These are phyloP conservation scores for Penicillium samsonianum DNA, from an alignment of 495 filamentous ascomycete genomes.

Conservation along the genomic window DNA sequence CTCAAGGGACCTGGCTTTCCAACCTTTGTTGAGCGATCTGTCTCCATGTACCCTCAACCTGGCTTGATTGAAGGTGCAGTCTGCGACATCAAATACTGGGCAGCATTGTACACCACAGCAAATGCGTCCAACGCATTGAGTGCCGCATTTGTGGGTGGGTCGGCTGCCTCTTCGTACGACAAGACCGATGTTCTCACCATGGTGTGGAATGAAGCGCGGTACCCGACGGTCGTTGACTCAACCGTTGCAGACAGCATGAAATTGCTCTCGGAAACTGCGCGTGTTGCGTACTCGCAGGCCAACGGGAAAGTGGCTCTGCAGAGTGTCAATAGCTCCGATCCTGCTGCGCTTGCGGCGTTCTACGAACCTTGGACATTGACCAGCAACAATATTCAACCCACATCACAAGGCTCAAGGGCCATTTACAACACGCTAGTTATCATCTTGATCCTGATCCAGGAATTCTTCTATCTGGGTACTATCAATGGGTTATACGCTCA, in stretches of 20 bases:
- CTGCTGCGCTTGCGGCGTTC: slow-evolving; percentile 37
- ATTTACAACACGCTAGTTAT: slow-evolving; percentile 56
- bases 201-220: slow-evolving; percentile 56
- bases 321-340: slow-evolving; percentile 30
- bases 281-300: slow-evolving; percentile 32
- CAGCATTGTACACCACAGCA: slow-evolving; percentile 39
- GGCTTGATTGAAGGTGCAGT: slow-evolving; percentile 33
- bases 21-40: slow-evolving; percentile 35
- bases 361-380: slow-evolving; percentile 44
- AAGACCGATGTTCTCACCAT: slow-evolving; percentile 38
- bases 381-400: slow-evolving; percentile 46
- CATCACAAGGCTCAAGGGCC: slow-evolving; percentile 48
- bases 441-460: slow-evolving; percentile 50
- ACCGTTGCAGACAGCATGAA: slow-evolving; percentile 29
- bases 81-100: slow-evolving; percentile 51
- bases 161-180: slow-evolving; percentile 40
- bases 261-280: slow-evolving; percentile 37
- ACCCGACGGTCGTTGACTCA: slow-evolving; percentile 45
- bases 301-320: slow-evolving; percentile 35
- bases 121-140: slow-evolving; percentile 41
- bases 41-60: slow-evolving; percentile 28
- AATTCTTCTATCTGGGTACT: slow-evolving; percentile 55
- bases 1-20: slow-evolving; percentile 43
- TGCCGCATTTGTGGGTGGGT: slow-evolving; percentile 35
- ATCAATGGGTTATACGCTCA: slow-evolving; percentile 43